phyloP scores from a whole-genome alignment of 805 yeast species.

The Scheffersomyces spartinae region DNA sequence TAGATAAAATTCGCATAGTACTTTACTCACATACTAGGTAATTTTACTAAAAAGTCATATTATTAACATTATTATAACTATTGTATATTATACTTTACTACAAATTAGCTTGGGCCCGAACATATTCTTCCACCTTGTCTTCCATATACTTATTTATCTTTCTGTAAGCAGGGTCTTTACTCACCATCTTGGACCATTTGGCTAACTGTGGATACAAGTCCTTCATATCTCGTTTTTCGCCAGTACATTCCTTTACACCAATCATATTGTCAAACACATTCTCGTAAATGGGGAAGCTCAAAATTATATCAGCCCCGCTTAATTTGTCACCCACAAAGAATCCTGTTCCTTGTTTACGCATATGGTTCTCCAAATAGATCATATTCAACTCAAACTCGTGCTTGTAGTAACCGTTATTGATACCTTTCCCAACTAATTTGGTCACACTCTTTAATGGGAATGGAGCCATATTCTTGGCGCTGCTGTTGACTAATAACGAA shows the following conservation, averaged over 20 bases:
- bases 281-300: conserved; percentile 39
- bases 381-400: conserved; percentile 34
- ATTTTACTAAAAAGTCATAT: too few species aligned
- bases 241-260: conserved; percentile 21
- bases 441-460: conserved; percentile 36
- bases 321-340: conserved; percentile 39
- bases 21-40: too few species aligned
- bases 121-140: conserved; percentile 12
- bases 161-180: conserved; percentile 20
- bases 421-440: conserved; percentile 28
- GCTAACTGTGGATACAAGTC: conserved; percentile 24
- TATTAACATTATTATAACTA: too few species aligned
- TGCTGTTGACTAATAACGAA: conserved; percentile 20
- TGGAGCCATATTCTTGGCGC: conserved; percentile 34
- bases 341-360: conserved; percentile 22
- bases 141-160: conserved; percentile 21
- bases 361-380: conserved; percentile 27
- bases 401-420: conserved; percentile 37
- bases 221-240: conserved; percentile 18
- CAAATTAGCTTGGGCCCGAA: too few species aligned
- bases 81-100: too few species aligned
- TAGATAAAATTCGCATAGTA: too few species aligned
- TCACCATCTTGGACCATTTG: conserved; percentile 23
- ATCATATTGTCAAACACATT: conserved; percentile 24
- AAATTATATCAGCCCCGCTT: conserved; percentile 47